Conservation (phyloP, 2,329 filamentous ascomycete species). For the Orbilia oligospora region DNA sequence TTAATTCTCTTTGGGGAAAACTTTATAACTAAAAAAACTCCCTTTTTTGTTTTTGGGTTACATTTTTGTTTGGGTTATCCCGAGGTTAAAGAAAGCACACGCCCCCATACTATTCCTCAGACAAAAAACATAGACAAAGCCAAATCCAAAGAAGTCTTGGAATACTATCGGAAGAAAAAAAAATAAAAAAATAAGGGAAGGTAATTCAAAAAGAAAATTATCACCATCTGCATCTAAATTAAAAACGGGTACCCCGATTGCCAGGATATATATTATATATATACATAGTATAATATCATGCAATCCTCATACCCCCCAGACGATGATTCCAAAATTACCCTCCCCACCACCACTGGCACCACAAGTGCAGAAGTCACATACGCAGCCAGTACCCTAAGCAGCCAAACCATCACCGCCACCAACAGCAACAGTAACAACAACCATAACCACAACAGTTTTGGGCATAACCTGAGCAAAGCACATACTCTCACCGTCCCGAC, state of each 20-base stretch:
- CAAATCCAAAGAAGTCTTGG: background rate
- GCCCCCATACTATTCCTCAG: slow-evolving; percentile 2
- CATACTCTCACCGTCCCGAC: slow-evolving; percentile 26
- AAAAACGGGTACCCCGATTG: background rate
- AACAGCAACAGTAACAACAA: slow-evolving; percentile 8
- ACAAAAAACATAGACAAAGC: slow-evolving; percentile 5
- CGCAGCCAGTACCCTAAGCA: slow-evolving; percentile 22
- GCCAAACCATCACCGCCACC: slow-evolving; percentile 21
- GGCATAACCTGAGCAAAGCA: slow-evolving; percentile 8
- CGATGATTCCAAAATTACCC: slow-evolving; percentile 39
- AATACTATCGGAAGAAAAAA: background rate
- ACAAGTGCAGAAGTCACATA: slow-evolving; percentile 8
- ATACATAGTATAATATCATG: background rate
- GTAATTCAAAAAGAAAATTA: background rate
- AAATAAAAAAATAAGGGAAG: background rate
- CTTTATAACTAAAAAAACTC: slow-evolving; percentile 11
- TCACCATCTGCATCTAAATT: background rate
- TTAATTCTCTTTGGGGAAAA: slow-evolving; percentile 18
- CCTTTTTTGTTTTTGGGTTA: slow-evolving; percentile 3
- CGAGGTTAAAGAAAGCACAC: slow-evolving; percentile 27
- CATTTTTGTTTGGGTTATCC: slow-evolving; percentile 5
- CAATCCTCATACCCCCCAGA: slow-evolving; percentile 29
- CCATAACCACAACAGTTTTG: too few relatives aligned
- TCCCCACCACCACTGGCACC: background rate
- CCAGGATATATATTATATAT: background rate